phyloP scores from a whole-genome alignment of 257 asterid genomes.

The Catharanthus roseus region DNA sequence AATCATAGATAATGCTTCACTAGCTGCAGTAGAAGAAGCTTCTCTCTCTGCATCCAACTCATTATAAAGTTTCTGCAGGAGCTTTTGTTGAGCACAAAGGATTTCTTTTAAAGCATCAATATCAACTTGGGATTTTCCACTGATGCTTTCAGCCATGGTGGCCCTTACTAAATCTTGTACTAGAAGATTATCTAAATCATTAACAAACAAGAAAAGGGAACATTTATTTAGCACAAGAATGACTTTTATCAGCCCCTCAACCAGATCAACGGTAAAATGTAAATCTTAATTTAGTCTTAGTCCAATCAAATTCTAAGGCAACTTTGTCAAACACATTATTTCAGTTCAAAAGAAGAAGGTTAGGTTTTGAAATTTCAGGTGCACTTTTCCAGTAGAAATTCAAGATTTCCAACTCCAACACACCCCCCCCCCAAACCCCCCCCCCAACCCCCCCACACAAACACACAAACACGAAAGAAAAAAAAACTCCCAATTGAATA shows the following conservation, averaged over 20 bases:
- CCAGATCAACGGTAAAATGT: not conserved
- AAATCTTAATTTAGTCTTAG: not conserved
- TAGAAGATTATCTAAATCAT: not conserved
- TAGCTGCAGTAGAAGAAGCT: constrained; percentile 76
- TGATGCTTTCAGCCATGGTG: constrained; percentile 47
- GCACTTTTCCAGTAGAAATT: not conserved
- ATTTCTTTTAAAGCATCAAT: constrained; percentile 51
- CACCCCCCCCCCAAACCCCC: no score
- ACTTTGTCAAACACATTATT: not conserved
- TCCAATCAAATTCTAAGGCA: not conserved
- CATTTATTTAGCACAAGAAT: not conserved
- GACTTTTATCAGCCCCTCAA: not conserved
- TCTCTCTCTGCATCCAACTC: constrained; percentile 91
- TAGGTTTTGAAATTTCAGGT: not conserved
- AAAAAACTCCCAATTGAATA: not conserved
- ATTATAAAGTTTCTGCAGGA: constrained; percentile 68
- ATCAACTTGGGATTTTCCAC: constrained; percentile 35
- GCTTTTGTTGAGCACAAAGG: constrained; percentile 66
- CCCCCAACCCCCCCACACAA: no score
- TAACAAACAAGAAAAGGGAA: not conserved
- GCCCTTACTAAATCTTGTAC: not conserved
- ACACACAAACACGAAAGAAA: no score
- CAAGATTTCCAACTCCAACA: no score
- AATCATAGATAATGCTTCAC: constrained; percentile 76
- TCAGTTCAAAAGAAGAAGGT: not conserved